phyloP scores from a whole-genome alignment of 306 rosid genomes.

The Chamaecrista fasciculata region DNA sequence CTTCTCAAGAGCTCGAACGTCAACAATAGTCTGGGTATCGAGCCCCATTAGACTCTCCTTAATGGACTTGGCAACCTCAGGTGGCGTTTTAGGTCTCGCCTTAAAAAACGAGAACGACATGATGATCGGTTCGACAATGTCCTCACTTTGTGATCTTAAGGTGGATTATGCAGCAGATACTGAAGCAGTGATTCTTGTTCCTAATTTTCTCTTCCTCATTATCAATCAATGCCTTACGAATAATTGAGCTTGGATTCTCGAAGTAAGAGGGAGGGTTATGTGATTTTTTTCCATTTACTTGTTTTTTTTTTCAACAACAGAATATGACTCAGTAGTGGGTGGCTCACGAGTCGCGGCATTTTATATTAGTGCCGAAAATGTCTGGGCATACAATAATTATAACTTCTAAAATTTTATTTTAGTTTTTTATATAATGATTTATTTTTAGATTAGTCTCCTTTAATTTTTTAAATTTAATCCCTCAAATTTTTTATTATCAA shows the following conservation, averaged over 20 bases:
- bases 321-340: neutral
- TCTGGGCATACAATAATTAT: neutral
- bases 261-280: neutral
- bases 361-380: neutral
- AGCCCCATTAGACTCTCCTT: slow-evolving; percentile 84
- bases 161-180: slow-evolving; percentile 11
- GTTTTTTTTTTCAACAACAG: neutral
- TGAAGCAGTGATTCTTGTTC: neutral
- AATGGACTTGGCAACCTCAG: slow-evolving; percentile 76
- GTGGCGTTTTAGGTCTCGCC: slow-evolving; percentile 87
- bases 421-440: no score
- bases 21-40: slow-evolving; percentile 84
- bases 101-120: slow-evolving; percentile 98
- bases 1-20: slow-evolving; percentile 95
- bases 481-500: no score
- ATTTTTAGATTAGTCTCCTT: no score
- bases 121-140: slow-evolving; percentile 23
- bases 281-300: neutral
- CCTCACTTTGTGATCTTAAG: neutral
- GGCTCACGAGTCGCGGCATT: neutral
- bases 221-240: slow-evolving; percentile 11
- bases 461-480: no score
- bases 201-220: neutral
- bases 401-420: no score
- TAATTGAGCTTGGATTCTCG: neutral